Evolutionary conservation across 2,329 filamentous ascomycete genomes (phyloP).

Genomic region (Hortaea sp.): DNA sequence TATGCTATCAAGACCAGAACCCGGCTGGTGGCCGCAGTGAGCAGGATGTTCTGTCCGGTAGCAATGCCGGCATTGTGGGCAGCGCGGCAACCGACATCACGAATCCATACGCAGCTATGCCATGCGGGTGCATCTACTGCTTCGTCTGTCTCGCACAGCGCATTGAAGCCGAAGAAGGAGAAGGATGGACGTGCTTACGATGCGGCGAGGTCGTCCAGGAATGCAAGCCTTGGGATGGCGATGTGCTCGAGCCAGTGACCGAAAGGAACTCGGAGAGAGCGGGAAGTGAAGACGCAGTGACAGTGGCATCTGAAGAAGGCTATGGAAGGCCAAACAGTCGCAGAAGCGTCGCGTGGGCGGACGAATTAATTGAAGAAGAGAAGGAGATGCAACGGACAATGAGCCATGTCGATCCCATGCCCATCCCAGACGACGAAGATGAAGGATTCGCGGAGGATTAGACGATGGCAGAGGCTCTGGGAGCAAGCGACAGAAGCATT

Average conservation of each 20-base stretch:
- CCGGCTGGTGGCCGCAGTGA: slow-evolving; percentile 53
- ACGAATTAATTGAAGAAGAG: slow-evolving; percentile 21
- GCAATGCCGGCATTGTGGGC: slow-evolving; percentile 61
- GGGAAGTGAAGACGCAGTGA: slow-evolving; percentile 6
- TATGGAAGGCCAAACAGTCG: slow-evolving; percentile 10
- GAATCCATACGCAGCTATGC: slow-evolving; percentile 85
- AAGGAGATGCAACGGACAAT: slow-evolving; percentile 13
- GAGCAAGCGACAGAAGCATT: no score
- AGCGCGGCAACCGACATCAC: slow-evolving; percentile 88
- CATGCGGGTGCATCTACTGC: slow-evolving; percentile 89
- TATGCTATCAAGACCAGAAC: slow-evolving; percentile 93
- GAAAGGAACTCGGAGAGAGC: slow-evolving; percentile 2
- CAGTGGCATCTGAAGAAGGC: slow-evolving; percentile 5
- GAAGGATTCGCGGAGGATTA: background rate
- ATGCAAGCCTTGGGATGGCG: slow-evolving; percentile 85
- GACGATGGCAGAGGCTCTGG: background rate
- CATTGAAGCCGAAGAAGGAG: slow-evolving; percentile 84
- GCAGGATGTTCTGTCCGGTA: slow-evolving; percentile 59
- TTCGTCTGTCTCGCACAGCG: slow-evolving; percentile 89
- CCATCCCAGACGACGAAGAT: slow-evolving; percentile 18
- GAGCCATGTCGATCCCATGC: slow-evolving; percentile 17
- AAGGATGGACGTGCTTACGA: slow-evolving; percentile 83
- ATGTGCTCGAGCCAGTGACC: slow-evolving; percentile 49
- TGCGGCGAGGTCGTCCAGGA: slow-evolving; percentile 77
- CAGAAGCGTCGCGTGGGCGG: slow-evolving; percentile 22